Evolutionary conservation across 805 yeast species (phyloP).

Genomic region (Saccharomycopsis capsularis): DNA sequence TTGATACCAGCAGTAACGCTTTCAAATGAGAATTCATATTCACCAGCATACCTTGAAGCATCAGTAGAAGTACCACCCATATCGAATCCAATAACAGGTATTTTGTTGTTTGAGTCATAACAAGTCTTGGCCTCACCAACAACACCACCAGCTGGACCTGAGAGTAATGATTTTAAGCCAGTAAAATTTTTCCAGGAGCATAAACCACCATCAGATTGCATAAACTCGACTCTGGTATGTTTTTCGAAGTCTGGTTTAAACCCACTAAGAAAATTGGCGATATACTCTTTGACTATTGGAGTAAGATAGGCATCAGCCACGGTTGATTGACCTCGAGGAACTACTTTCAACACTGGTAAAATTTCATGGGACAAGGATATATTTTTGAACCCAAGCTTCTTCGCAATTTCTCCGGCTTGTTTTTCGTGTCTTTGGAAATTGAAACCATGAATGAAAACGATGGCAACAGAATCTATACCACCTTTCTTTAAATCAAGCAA

Average conservation of each 20-base stretch:
- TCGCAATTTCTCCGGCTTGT: slow-evolving; percentile 30
- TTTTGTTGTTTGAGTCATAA: slow-evolving; percentile 24
- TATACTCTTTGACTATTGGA: slow-evolving; percentile 37
- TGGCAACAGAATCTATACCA: slow-evolving; percentile 30
- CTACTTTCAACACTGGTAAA: slow-evolving; percentile 33
- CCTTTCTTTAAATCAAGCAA: slow-evolving; percentile 25
- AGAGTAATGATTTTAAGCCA: slow-evolving; percentile 45
- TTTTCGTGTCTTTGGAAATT: slow-evolving; percentile 35
- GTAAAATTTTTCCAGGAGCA: slow-evolving; percentile 46
- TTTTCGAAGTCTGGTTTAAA: slow-evolving; percentile 23
- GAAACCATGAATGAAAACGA: slow-evolving; percentile 33
- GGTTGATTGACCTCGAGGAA: slow-evolving; percentile 38
- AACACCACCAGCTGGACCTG: slow-evolving; percentile 61
- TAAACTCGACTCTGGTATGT: slow-evolving; percentile 37
- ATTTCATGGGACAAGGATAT: slow-evolving; percentile 32
- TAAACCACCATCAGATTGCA: slow-evolving; percentile 56
- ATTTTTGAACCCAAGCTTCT: slow-evolving; percentile 28
- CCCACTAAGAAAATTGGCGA: slow-evolving; percentile 32
- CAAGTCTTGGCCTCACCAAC: slow-evolving; percentile 52
- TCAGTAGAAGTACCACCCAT: slow-evolving; percentile 40
- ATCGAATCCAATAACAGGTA: slow-evolving; percentile 23
- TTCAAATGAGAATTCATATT: slow-evolving; percentile 11
- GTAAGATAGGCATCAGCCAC: slow-evolving; percentile 38
- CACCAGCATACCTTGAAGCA: slow-evolving; percentile 31
- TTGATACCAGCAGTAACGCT: slow-evolving; percentile 33